Conservation (phyloP, 83 land plant species). For the Thuja plicata region DNA sequence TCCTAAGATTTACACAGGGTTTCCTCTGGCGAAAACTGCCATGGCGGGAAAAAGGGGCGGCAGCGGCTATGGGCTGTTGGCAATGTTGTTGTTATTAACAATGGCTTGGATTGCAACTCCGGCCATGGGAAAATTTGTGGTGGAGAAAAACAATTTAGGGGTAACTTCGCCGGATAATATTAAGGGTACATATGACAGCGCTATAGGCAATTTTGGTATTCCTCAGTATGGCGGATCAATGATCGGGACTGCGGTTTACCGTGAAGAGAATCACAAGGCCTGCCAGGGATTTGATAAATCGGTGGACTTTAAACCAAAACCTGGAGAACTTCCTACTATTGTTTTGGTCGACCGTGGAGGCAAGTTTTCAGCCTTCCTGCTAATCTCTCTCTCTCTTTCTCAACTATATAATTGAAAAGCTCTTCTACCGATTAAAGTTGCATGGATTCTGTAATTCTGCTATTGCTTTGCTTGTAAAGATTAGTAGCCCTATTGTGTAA, state of each 20-base stretch:
- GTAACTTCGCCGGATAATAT: conserved; percentile 65
- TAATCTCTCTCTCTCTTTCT: neutral
- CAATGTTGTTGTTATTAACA: neutral
- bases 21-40: neutral
- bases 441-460: neutral
- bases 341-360: conserved; percentile 82
- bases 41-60: neutral
- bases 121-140: conserved; percentile 48
- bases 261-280: conserved; percentile 44
- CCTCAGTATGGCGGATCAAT: conserved; percentile 87
- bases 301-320: conserved; percentile 29
- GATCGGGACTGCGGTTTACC: conserved; percentile 74
- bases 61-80: neutral
- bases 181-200: conserved; percentile 71
- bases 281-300: conserved; percentile 37
- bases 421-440: neutral
- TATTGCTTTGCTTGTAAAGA: neutral
- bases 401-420: neutral
- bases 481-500: neutral
- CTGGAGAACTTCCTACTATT: conserved; percentile 66
- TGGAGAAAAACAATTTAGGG: conserved; percentile 79
- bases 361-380: conserved; percentile 17
- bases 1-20: too few species aligned
- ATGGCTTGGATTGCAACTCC: too few species aligned
- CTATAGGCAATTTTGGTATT: conserved; percentile 83